phyloP scores from a whole-genome alignment of 139 green algal species.

The Closterium sp. region DNA sequence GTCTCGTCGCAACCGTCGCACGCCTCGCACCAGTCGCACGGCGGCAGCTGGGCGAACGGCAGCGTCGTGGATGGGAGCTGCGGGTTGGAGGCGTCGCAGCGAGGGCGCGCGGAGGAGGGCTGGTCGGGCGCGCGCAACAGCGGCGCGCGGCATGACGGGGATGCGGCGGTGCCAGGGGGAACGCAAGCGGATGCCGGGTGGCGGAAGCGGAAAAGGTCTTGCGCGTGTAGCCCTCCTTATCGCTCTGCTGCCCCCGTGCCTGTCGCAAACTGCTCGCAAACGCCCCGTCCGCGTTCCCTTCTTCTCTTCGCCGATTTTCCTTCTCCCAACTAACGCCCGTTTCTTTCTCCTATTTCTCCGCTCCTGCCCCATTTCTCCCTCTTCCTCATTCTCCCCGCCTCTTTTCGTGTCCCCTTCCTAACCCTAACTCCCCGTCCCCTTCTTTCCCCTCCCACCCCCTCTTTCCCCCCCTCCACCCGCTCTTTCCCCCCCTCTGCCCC shows the following conservation, averaged over 20 bases:
- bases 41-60: not conserved
- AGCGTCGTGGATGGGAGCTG: not conserved
- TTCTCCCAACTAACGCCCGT: not conserved
- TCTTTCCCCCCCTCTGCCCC: too few species aligned
- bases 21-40: not conserved
- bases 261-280: too few species aligned
- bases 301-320: too few species aligned
- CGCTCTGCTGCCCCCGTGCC: too few species aligned
- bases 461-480: too few species aligned
- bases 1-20: not conserved
- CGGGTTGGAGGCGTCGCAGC: not conserved
- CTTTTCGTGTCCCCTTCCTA: too few species aligned
- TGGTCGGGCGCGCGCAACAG: not conserved
- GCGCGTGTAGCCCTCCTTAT: too few species aligned
- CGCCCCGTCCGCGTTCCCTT: not conserved
- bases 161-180: not conserved
- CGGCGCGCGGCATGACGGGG: not conserved
- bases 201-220: not conserved
- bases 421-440: too few species aligned
- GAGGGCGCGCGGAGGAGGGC: not conserved
- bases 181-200: not conserved
- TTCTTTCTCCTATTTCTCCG: too few species aligned
- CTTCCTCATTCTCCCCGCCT: not conserved
- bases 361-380: not conserved
- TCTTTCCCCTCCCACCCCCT: too few species aligned